Evolutionary conservation across 2,329 filamentous ascomycete genomes (phyloP).

Genomic region (Aspergillus brasiliensis): DNA sequence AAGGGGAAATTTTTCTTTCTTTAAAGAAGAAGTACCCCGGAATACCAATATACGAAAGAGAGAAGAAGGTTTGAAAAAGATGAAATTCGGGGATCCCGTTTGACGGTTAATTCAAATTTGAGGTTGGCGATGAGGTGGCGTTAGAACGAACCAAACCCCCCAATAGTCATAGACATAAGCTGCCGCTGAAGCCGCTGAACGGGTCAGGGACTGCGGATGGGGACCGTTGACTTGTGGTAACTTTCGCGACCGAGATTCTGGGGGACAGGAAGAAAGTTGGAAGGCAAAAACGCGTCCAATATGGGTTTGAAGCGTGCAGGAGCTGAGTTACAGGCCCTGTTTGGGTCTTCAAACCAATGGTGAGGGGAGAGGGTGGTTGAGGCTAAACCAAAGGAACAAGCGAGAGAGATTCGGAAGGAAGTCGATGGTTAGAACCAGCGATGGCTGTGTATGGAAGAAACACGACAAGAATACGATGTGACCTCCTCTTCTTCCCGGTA

Average conservation of each 20-base stretch:
- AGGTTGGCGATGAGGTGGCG: conserved; percentile 16
- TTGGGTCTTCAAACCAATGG: not conserved
- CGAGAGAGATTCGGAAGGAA: not conserved
- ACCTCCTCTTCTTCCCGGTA: no score
- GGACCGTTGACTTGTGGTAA: not conserved
- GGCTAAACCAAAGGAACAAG: not conserved
- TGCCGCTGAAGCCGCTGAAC: conserved; percentile 26
- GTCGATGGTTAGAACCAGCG: not conserved
- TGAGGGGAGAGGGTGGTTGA: not conserved
- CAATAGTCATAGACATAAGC: conserved; percentile 17
- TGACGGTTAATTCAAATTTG: not conserved
- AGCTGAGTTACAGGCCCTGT: not conserved
- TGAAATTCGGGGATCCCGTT: not conserved
- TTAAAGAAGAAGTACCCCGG: not conserved
- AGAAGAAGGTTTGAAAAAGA: not conserved
- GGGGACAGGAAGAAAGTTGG: not conserved
- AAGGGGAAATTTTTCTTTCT: no score
- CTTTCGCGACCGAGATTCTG: not conserved
- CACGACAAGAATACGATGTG: no score
- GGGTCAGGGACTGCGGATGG: conserved; percentile 1
- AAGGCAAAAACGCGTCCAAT: not conserved
- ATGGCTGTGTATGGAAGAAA: not conserved
- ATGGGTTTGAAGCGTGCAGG: not conserved
- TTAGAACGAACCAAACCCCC: conserved; percentile 16
- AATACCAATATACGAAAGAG: not conserved